These are phyloP conservation scores for Aciculoconidium aculeatum DNA, from an alignment of 805 yeast species.

Conservation along the genomic window DNA sequence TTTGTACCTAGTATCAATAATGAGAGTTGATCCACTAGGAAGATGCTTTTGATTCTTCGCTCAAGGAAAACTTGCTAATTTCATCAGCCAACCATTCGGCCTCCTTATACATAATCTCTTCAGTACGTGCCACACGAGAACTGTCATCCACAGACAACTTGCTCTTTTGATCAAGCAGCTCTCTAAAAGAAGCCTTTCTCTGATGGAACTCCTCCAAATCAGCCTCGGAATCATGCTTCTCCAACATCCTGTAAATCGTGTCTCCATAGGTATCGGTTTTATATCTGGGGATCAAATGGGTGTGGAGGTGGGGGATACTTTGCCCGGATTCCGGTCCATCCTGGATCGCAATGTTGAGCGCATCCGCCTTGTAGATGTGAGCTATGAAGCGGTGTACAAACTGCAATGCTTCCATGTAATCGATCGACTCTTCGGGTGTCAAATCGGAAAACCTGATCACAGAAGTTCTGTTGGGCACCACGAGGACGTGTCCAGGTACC, in stretches of 20 bases:
- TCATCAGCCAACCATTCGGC: conserved; percentile 49
- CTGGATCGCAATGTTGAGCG: conserved; percentile 87
- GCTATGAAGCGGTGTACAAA: conserved; percentile 63
- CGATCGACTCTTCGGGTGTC: conserved; percentile 63
- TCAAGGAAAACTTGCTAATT: background rate
- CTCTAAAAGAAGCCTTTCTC: conserved; percentile 14
- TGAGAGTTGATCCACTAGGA: too few species aligned
- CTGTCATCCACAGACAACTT: conserved; percentile 36
- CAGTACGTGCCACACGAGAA: conserved; percentile 51
- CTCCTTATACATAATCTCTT: conserved; percentile 66
- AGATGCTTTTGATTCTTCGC: too few species aligned
- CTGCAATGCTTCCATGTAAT: conserved; percentile 74
- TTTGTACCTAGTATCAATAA: too few species aligned
- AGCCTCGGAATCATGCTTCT: conserved; percentile 46
- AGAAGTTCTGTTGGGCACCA: conserved; percentile 67
- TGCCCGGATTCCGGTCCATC: conserved; percentile 97
- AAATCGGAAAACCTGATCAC: conserved; percentile 67
- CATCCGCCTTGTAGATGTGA: conserved; percentile 65
- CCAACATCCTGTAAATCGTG: conserved; percentile 58
- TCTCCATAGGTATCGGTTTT: conserved; percentile 57
- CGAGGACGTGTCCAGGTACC: conserved; percentile 85
- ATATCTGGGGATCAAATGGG: conserved; percentile 87
- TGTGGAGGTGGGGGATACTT: conserved; percentile 90
- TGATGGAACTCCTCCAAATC: conserved; percentile 18
- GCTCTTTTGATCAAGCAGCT: conserved; percentile 1